Conservation (phyloP, 1,284 basidiomycete species). For the Fomitopsis betulina region DNA sequence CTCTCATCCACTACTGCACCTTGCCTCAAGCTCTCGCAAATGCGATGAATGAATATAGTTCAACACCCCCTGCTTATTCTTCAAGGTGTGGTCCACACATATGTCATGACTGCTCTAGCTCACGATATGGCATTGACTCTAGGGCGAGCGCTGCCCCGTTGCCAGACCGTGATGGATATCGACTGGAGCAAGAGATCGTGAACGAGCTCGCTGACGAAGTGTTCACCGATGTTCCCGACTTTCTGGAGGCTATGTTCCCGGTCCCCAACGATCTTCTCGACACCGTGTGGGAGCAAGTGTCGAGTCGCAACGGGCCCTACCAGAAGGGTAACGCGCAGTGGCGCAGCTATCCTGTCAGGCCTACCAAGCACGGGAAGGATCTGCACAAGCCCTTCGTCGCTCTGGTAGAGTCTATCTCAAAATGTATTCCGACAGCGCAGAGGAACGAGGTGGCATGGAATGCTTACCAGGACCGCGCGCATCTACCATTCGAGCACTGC, state of each 20-base stretch:
- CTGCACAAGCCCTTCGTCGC: not conserved
- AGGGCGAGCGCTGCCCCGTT: too few relatives aligned
- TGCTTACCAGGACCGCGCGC: not conserved
- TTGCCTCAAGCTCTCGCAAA: too few relatives aligned
- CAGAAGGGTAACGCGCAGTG: not conserved
- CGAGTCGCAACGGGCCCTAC: not conserved
- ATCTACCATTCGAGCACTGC: not conserved
- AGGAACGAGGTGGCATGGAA: not conserved
- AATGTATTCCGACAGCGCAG: not conserved
- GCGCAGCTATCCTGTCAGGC: slow-evolving; percentile 25
- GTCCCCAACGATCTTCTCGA: not conserved
- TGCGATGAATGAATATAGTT: too few relatives aligned
- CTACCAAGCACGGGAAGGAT: slow-evolving; percentile 7
- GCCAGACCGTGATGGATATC: not conserved
- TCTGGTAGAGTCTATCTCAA: not conserved
- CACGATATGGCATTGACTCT: too few relatives aligned
- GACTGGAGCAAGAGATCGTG: not conserved
- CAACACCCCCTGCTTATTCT: too few relatives aligned
- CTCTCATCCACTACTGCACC: too few relatives aligned
- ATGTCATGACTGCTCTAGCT: not conserved
- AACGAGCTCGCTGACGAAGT: not conserved
- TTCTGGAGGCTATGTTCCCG: not conserved
- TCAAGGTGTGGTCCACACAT: too few relatives aligned
- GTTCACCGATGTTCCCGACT: not conserved
- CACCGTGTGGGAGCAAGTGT: not conserved